Evolutionary conservation across 2,329 filamentous ascomycete species (phyloP), one percentile per base, ranked within the genome.

Genomic region (Monosporascus sp.): DNA sequence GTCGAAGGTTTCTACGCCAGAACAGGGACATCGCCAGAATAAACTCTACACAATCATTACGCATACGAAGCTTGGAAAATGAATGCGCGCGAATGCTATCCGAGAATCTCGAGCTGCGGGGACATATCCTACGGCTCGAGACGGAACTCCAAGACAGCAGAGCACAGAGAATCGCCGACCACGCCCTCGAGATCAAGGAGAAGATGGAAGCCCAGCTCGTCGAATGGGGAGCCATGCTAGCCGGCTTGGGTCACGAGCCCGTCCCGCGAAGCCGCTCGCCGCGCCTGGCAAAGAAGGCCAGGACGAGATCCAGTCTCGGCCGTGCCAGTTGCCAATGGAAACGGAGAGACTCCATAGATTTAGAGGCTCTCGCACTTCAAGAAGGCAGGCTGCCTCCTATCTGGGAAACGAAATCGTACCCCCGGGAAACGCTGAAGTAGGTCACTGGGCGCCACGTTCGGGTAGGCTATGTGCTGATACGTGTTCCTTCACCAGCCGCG

Each of bases 11-110:
- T 66, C 76, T 92, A 63, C 82, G 89, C 51, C 90, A 94, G 68
- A 95, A 95, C 68, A 82, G 88, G 71, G 89, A 94, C 65, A 87
- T 94, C 58, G 89, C 89, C 58, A 85, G 86, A 67, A 83, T 80
- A 63, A 94, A 95, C 72, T 90, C 89, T 24, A 79, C 81, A 49
- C 88, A 92, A 68, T 88, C 87, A 35, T 77, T 90, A 35, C 86
- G 87, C 60, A 92, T 94, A 63, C 85, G 89, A 55, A 82, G 78
- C 58, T 79, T 94, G 54, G 89, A 93, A 65, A 83, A 85, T 65
- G 88, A 95, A 69, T 85, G 83, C 57, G 84, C 87, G 41, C 83
- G 85, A 48, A 79, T 92, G 58, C 76, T 92, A 24, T 84, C 87
- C n/a, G 88, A 94, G 61, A 94, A 94, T 65, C 78, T 93, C 52